Conservation (phyloP, 495 filamentous ascomycete genomes). For the Aspergillus steynii region DNA sequence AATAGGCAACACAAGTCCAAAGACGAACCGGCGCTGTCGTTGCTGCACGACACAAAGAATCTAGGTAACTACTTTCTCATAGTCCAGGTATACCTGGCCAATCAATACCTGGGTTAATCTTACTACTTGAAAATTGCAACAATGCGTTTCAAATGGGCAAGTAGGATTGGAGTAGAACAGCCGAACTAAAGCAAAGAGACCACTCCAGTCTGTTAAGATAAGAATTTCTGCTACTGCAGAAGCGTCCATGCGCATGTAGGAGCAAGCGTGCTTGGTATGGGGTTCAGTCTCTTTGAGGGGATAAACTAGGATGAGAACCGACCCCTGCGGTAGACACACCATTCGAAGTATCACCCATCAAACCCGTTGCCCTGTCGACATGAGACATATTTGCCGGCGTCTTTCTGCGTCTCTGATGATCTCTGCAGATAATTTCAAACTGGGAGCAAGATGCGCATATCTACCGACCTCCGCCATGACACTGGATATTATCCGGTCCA, state of each 20-base stretch:
- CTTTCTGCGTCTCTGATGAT: slow-evolving; percentile 78
- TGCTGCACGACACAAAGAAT: too few species aligned
- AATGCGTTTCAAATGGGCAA: too few species aligned
- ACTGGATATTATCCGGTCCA: slow-evolving; percentile 73
- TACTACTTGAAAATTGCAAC: too few species aligned
- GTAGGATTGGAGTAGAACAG: neutral
- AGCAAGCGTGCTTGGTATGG: neutral
- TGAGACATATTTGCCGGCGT: slow-evolving; percentile 51
- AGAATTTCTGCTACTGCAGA: neutral
- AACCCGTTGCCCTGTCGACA: slow-evolving; percentile 17
- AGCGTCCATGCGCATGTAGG: neutral
- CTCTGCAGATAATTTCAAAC: slow-evolving; percentile 68
- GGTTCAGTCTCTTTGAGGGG: neutral
- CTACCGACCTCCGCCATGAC: slow-evolving; percentile 72
- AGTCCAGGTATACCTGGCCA: too few species aligned
- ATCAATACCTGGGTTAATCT: too few species aligned
- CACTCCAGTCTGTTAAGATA: neutral
- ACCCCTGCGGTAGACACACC: neutral
- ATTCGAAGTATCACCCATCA: neutral
- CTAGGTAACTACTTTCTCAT: too few species aligned
- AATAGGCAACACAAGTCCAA: too few species aligned
- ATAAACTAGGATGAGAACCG: neutral
- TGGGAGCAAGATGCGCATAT: slow-evolving; percentile 73
- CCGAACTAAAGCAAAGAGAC: neutral
- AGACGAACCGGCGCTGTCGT: too few species aligned